phyloP scores from a whole-genome alignment of 805 yeast species.

The Schizosaccharomyces octosporus region DNA sequence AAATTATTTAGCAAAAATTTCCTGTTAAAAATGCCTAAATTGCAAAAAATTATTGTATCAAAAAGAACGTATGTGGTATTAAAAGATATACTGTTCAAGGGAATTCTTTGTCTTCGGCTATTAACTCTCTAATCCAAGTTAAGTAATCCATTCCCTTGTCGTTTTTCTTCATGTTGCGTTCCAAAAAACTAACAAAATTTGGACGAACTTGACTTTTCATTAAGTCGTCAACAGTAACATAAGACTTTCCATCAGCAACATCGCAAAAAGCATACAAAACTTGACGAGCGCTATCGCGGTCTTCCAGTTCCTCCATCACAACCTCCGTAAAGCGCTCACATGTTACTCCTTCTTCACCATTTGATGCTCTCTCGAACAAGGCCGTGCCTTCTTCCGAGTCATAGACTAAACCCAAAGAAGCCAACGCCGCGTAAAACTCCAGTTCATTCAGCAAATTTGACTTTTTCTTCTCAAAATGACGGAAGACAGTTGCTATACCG shows the following conservation, averaged over 20 bases:
- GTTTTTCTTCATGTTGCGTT: neutral
- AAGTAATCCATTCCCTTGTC: neutral
- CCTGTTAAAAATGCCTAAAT: no score
- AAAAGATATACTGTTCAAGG: neutral
- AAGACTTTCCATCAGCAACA: slow-evolving; percentile 17
- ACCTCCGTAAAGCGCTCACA: slow-evolving; percentile 15
- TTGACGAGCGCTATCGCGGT: slow-evolving; percentile 17
- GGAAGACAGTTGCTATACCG: slow-evolving; percentile 22
- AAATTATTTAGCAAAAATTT: no score
- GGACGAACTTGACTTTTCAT: neutral
- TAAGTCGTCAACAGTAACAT: neutral
- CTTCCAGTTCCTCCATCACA: slow-evolving; percentile 19
- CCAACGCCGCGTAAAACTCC: slow-evolving; percentile 22
- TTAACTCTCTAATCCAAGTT: neutral
- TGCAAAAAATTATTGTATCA: no score
- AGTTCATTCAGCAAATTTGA: slow-evolving; percentile 17
- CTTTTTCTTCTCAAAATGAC: slow-evolving; percentile 18
- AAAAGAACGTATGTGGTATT: neutral
- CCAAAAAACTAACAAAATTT: neutral
- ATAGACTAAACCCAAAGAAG: slow-evolving; percentile 19
- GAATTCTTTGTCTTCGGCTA: neutral
- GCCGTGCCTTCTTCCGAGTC: slow-evolving; percentile 14
- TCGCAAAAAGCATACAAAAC: slow-evolving; percentile 18
- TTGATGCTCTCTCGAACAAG: slow-evolving; percentile 15
- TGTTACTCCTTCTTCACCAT: slow-evolving; percentile 10